Evolutionary conservation across 495 filamentous ascomycete species (phyloP), one percentile per base, ranked within the genome.

Genomic region (Penicillium steckii): DNA sequence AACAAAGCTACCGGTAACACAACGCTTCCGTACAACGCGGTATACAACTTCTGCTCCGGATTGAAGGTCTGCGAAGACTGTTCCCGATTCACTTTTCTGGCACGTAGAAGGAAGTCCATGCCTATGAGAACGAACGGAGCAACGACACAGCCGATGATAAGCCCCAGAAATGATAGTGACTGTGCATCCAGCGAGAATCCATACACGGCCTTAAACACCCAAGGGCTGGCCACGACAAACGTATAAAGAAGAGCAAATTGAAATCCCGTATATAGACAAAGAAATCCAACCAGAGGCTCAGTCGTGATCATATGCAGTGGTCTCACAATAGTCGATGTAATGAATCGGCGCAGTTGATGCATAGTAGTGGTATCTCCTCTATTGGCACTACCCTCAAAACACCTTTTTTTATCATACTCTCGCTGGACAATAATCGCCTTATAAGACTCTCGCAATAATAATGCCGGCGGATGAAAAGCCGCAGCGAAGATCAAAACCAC

Each of bases 261-360:
- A 6, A 64, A 56, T 0, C 62, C 63, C 8, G 75, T 52, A 23
- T 59, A 77, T 21, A 83, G 50, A 46, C 53, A 74, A n/a, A 73
- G 66, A 24, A 73, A 72, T 2, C 48, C 53, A 42, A 87, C 83
- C 46, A 87, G 82, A 6, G 84, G 83, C 61, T 87, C 85, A 0
- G 74, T 80, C 21, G 81, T 38, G 44, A 87, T 68, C 85, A 88
- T 87, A 45, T 78, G 63, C 0, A 86, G 23, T 0, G 85, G 70
- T 18, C 70, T 50, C 10, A 64, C 48, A 22, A 74, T 38, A 10
- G 65, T 58, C 0, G 68, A 61, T 7, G 59, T 65, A 33, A 63
- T 56, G 9, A 64, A 59, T 18, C 26, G 43, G 40, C 33, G 32
- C 12, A 52, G 27, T 22, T 44, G 29, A 10, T 40, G 72, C 70